Evolutionary conservation across 2,329 filamentous ascomycete genomes (phyloP).

Genomic region (Sporothrix sp.): DNA sequence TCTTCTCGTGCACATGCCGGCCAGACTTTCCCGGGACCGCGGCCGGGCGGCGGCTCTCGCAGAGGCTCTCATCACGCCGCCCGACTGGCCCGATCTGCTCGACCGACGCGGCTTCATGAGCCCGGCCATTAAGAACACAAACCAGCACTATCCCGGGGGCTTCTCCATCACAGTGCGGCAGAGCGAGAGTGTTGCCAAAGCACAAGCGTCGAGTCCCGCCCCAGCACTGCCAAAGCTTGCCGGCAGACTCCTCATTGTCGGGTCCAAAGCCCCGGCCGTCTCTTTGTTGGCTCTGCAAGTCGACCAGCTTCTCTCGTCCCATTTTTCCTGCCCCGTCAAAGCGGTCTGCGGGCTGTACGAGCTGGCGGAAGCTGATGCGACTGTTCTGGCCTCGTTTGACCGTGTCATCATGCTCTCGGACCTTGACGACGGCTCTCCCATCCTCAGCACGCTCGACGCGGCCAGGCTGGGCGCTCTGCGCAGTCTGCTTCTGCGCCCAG

Average conservation of each 20-base stretch:
- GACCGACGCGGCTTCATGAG: slow-evolving; percentile 26
- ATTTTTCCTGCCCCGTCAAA: not conserved
- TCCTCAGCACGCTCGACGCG: slow-evolving; percentile 28
- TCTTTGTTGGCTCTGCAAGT: not conserved
- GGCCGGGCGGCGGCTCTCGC: not conserved
- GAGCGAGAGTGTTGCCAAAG: slow-evolving; percentile 20
- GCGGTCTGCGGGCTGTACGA: slow-evolving; percentile 20
- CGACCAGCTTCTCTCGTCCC: not conserved
- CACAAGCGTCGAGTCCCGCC: slow-evolving; percentile 15
- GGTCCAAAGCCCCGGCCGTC: not conserved
- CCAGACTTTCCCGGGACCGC: not conserved
- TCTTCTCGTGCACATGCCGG: slow-evolving; percentile 22
- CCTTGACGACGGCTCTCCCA: slow-evolving; percentile 23
- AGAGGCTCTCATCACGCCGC: slow-evolving; percentile 19
- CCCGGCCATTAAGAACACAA: slow-evolving; percentile 22
- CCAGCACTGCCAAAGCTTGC: not conserved
- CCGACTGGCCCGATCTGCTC: slow-evolving; percentile 27
- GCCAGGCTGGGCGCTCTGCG: slow-evolving; percentile 21
- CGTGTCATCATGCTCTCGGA: slow-evolving; percentile 29
- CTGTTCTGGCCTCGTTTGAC: slow-evolving; percentile 18
- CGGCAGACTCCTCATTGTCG: slow-evolving; percentile 1
- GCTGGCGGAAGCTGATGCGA: slow-evolving; percentile 2
- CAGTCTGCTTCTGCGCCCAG: slow-evolving; percentile 21
- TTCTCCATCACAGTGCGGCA: slow-evolving; percentile 32
- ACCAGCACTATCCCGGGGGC: slow-evolving; percentile 26